phyloP scores from a whole-genome alignment of 2,329 filamentous ascomycete genomes.

The Pseudodiploospora longispora region DNA sequence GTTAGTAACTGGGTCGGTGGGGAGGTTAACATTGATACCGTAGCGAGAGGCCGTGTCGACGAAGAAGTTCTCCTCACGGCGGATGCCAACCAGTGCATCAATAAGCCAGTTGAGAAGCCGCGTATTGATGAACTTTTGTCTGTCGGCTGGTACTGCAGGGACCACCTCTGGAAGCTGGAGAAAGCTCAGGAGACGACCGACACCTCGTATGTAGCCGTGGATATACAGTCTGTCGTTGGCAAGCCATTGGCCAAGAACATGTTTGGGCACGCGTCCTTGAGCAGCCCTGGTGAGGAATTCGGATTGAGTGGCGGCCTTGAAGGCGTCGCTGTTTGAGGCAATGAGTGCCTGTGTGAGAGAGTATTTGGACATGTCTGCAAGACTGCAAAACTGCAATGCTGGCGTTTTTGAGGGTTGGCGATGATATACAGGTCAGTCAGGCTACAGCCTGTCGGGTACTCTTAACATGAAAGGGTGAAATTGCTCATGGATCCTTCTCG shows the following conservation, averaged over 20 bases:
- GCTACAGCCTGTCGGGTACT: no score
- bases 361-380: slow-evolving; percentile 10
- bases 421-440: no score
- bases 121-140: slow-evolving; percentile 33
- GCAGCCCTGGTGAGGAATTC: slow-evolving; percentile 60
- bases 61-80: slow-evolving; percentile 60
- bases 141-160: slow-evolving; percentile 7
- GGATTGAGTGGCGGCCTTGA: slow-evolving; percentile 52
- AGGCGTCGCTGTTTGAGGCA: slow-evolving; percentile 35
- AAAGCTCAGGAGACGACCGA: slow-evolving; percentile 55
- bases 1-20: slow-evolving; percentile 11
- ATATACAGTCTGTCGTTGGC: slow-evolving; percentile 65
- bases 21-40: slow-evolving; percentile 40
- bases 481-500: no score
- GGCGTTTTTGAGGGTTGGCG: no score
- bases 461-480: no score
- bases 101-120: slow-evolving; percentile 55
- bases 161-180: slow-evolving; percentile 42
- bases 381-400: no score
- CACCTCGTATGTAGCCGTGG: slow-evolving; percentile 60
- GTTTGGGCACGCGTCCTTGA: slow-evolving; percentile 49
- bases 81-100: slow-evolving; percentile 57
- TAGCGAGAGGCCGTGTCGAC: slow-evolving; percentile 55
- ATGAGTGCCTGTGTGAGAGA: slow-evolving; percentile 52
- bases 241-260: slow-evolving; percentile 56